phyloP scores from a whole-genome alignment of 1,284 basidiomycete genomes.

The Sporisorium scitamineum region DNA sequence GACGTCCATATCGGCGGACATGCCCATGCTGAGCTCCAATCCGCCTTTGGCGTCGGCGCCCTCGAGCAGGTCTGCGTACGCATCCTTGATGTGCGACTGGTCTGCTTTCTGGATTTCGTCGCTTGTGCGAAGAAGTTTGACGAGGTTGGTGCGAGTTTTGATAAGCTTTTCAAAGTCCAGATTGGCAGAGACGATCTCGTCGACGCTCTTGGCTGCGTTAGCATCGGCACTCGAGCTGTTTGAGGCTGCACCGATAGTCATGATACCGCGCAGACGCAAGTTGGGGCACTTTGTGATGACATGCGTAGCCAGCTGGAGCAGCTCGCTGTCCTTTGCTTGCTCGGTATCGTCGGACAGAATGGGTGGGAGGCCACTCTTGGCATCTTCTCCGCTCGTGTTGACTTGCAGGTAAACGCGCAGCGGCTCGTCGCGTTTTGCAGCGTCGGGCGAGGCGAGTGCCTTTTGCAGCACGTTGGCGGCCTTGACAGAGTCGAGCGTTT shows the following conservation, averaged over 20 bases:
- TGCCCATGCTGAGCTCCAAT: constrained; percentile 93
- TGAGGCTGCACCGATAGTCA: constrained; percentile 88
- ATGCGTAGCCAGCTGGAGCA: constrained; percentile 78
- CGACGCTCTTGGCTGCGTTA: constrained; percentile 76
- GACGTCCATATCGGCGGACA: constrained; percentile 93
- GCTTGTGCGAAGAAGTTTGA: constrained; percentile 68
- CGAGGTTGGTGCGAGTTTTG: constrained; percentile 75
- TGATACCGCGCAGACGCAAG: constrained; percentile 84
- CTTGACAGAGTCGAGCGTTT: constrained; percentile 89
- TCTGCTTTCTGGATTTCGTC: constrained; percentile 24
- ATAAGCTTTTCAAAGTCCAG: constrained; percentile 83
- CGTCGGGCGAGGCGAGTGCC: constrained; percentile 74
- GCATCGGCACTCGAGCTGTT: constrained; percentile 67
- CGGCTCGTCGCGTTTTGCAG: constrained; percentile 70
- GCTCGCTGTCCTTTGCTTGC: constrained; percentile 57
- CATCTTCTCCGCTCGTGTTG: constrained; percentile 91
- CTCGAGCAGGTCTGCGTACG: constrained; percentile 45
- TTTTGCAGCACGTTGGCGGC: constrained; percentile 86
- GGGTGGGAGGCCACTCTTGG: constrained; percentile 86
- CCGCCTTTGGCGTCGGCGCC: constrained; percentile 71
- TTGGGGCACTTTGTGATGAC: constrained; percentile 80
- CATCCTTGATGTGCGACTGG: constrained; percentile 26
- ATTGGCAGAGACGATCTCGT: constrained; percentile 76
- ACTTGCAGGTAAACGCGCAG: constrained; percentile 88
- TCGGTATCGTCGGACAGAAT: constrained; percentile 67